These are phyloP conservation scores for Stevia rebaudiana DNA, from an alignment of 140 eudicot species.

Conservation along the genomic window DNA sequence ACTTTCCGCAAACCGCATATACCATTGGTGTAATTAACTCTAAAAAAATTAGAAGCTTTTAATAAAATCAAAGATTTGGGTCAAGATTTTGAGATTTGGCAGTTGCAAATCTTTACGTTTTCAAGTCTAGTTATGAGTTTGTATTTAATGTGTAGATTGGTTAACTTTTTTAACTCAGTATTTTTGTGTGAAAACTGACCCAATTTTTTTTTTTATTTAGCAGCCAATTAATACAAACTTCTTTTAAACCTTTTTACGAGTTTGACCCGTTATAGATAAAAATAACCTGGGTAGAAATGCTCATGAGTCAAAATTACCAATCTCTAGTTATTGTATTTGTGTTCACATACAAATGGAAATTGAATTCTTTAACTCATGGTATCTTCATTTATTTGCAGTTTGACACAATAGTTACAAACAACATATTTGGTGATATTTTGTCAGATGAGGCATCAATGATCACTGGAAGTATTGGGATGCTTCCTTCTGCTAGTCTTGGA, in stretches of 20 bases:
- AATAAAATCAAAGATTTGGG: no score
- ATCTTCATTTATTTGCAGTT: conserved; percentile 56
- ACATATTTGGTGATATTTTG: conserved; percentile 88
- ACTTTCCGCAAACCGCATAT: no score
- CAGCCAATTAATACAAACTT: no score
- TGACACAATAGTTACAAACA: conserved; percentile 90
- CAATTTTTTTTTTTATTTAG: no score
- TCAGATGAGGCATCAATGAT: conserved; percentile 97
- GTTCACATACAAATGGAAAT: neutral
- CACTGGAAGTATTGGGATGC: conserved; percentile 97
- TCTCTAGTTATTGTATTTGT: neutral
- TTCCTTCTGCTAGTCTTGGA: conserved; percentile 93
- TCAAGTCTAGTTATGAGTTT: no score
- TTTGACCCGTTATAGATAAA: neutral
- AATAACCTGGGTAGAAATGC: neutral
- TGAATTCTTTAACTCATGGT: conserved; percentile 2
- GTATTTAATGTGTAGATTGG: no score
- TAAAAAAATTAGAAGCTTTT: no score
- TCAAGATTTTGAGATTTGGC: no score
- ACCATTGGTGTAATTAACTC: no score
- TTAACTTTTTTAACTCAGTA: no score
- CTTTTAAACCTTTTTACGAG: neutral
- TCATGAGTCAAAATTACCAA: neutral
- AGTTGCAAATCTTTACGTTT: no score
- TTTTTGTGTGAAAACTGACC: no score